A percentile compares a stretch with the other conserved stretches of the same genome.
These are phyloP conservation scores for Globisporangium abappressorium DNA, from an alignment of 352 stramenopile genomes.

Conservation along the genomic window DNA sequence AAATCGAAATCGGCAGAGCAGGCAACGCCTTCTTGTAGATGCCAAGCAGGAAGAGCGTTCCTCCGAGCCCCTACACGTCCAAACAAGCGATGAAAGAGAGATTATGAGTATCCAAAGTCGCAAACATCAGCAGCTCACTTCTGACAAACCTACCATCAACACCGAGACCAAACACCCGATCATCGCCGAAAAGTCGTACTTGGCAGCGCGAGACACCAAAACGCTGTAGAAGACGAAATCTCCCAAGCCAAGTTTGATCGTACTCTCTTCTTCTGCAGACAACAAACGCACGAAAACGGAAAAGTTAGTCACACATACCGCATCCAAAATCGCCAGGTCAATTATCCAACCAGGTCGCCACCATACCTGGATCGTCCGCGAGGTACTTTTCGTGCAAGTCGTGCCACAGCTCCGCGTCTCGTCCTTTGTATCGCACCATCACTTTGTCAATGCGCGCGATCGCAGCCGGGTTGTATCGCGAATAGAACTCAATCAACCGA, in stretches of 20 bases:
- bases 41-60: conserved; percentile 94
- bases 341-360: background rate
- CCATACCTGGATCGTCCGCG: conserved; percentile 44
- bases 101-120: background rate
- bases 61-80: conserved; percentile 75
- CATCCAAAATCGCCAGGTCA: background rate
- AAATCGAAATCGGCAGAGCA: conserved; percentile 94
- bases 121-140: background rate
- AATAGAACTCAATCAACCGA: conserved; percentile 67
- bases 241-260: conserved; percentile 94
- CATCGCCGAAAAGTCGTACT: conserved; percentile 96
- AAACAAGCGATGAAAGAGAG: background rate
- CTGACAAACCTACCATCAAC: conserved; percentile 77
- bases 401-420: conserved; percentile 73
- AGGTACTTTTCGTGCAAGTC: conserved; percentile 79
- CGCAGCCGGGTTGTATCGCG: conserved; percentile 58
- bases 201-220: conserved; percentile 94
- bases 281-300: background rate
- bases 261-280: conserved; percentile 61
- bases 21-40: conserved; percentile 95
- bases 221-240: conserved; percentile 99
- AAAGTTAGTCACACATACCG: background rate
- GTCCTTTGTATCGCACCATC: conserved; percentile 68
- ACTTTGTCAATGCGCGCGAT: conserved; percentile 70
- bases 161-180: conserved; percentile 90